Evolutionary conservation across 1,284 basidiomycete genomes (phyloP).

Genomic region (Porodaedalea pini): DNA sequence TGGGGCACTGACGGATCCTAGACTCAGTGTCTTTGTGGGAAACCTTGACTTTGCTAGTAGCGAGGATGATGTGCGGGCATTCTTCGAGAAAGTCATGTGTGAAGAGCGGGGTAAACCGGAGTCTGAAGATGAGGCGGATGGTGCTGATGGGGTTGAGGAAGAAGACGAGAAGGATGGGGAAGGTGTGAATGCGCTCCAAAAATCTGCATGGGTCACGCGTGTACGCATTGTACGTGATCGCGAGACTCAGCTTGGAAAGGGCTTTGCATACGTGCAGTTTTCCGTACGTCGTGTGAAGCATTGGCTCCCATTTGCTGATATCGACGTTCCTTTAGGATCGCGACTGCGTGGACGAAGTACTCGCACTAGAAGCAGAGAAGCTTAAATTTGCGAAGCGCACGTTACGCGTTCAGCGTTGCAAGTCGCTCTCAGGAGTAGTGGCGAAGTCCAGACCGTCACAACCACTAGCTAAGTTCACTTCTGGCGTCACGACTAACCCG

Average conservation of each 20-base stretch:
- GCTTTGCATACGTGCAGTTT: conserved; percentile 94
- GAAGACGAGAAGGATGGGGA: conserved; percentile 23
- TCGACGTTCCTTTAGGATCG: conserved; percentile 55
- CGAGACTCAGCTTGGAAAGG: conserved; percentile 95
- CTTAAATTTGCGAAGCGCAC: conserved; percentile 89
- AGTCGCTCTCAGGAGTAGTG: conserved; percentile 29
- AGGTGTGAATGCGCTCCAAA: conserved; percentile 25
- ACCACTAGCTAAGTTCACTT: conserved; percentile 32
- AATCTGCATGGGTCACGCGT: conserved; percentile 68
- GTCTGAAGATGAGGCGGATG: conserved; percentile 27
- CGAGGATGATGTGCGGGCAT: conserved; percentile 85
- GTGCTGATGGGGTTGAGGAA: conserved; percentile 28
- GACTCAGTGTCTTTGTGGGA: conserved; percentile 85
- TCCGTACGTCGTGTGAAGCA: conserved; percentile 49
- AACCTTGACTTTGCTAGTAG: conserved; percentile 90
- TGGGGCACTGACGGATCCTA: conserved; percentile 55
- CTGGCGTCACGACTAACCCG: conserved; percentile 15
- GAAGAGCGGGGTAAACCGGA: conserved; percentile 65
- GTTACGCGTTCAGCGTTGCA: conserved; percentile 83
- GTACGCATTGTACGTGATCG: conserved; percentile 89
- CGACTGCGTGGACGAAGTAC: conserved; percentile 84
- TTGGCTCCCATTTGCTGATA: not conserved
- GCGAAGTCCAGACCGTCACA: conserved; percentile 18
- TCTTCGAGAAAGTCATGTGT: conserved; percentile 79
- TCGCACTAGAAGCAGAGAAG: conserved; percentile 69